Evolutionary conservation across 441 rosid species (phyloP).

Genomic region (Corymbia citriodora): DNA sequence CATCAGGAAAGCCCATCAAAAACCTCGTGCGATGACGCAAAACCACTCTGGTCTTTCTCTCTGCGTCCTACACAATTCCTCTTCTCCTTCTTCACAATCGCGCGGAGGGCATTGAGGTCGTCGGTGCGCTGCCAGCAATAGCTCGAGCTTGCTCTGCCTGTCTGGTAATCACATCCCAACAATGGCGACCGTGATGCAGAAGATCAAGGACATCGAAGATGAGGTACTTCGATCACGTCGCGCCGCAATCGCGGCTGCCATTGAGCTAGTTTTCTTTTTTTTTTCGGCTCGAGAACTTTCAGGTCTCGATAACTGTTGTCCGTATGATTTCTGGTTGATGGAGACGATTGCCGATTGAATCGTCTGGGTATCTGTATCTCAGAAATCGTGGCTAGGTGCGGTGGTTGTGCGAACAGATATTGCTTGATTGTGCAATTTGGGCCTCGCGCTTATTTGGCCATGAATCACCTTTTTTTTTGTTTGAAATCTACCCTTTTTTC

Average conservation of each 20-base stretch:
- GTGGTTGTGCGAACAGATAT: neutral
- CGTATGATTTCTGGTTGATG: neutral
- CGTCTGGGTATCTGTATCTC: neutral
- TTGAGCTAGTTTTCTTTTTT: neutral
- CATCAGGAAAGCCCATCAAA: neutral
- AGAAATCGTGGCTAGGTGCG: neutral
- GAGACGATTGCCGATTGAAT: neutral
- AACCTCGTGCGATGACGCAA: neutral
- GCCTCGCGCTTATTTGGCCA: neutral
- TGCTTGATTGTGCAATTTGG: neutral
- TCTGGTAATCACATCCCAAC: neutral
- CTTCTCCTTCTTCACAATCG: neutral
- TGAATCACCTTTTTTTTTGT: neutral
- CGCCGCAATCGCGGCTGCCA: neutral
- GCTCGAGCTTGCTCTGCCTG: neutral
- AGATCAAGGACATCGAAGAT: slow-evolving; percentile 22
- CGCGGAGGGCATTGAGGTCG: neutral
- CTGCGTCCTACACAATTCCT: neutral
- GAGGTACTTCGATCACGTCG: neutral
- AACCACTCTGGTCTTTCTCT: neutral
- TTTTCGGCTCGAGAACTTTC: neutral
- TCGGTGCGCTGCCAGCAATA: neutral
- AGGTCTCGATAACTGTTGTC: neutral
- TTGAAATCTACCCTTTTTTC: neutral
- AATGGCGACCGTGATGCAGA: slow-evolving; percentile 26